Base-by-base conservation (phyloP, 2,329 filamentous ascomycete species). In the Hymenoscyphus salicellus region DNA sequence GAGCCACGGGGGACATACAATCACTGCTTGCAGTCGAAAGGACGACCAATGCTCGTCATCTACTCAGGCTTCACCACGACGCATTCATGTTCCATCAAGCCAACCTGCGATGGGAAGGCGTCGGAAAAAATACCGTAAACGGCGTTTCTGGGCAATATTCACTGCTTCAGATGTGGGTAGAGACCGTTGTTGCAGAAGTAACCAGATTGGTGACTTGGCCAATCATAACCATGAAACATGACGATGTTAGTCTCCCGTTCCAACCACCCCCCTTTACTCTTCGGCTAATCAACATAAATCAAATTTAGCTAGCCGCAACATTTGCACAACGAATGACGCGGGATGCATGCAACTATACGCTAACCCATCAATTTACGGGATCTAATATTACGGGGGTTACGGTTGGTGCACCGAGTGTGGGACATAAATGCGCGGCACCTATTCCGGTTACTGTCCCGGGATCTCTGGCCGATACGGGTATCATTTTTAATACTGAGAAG, bases 1-100 rank as follows among this genome's bases (percentile, higher is more conserved):
- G 84, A 55, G 87, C 84, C 1, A 77, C 75, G 23, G 85, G 85
- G 2, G 77, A 75, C 46, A 86, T 87, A 68, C 74, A 77, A 2
- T 76, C 81, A 67, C 78, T 88, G 3, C 76, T 88, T n/a, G 73
- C 74, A 4, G 77, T 80, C 46, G 84, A 85, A 55, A 78, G 78
- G 60, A 73, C 77, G 6, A 82, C 82, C 59, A 86, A 84, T 56
- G 81, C 82, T 38, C 81, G 84, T 43, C 82, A 87, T 69, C 75
- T 87, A 36, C 79, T 87, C 49, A 80, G 80, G 5, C 78, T 88
- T 5, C 79, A 63, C 26, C 67, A 68, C 26, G 69, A 71, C 23
- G 58, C 68, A 30, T 71, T 65, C 60, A 71, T 71, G 69, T 80
- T 88, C 78, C 85, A 88, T 74, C 85, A 88, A 75, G 84, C 84